Percentiles rank a stretch among this genome's conserved stretches.
phyloP scores from a whole-genome alignment of 73 alveolate genomes.

The Blepharisma japonicum region DNA sequence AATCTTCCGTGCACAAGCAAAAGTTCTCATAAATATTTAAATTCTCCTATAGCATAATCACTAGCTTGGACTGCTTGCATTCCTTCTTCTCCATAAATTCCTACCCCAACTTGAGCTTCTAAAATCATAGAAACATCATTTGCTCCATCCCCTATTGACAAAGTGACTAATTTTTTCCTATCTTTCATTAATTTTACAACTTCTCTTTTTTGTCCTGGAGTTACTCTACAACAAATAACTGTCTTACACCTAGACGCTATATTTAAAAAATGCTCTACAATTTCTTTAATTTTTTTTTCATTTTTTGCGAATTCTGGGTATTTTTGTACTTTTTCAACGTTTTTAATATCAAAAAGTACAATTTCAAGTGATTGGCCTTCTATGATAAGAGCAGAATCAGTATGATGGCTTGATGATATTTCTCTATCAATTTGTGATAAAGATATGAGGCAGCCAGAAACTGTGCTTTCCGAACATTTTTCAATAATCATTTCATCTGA shows the following conservation, averaged over 20 bases:
- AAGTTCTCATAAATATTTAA: conserved; percentile 63
- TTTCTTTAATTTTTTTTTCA: conserved; percentile 5
- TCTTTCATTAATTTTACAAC: conserved; percentile 86
- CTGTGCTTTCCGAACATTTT: neutral
- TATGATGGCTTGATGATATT: neutral
- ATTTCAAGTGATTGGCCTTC: conserved; percentile 20
- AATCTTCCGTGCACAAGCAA: conserved; percentile 78
- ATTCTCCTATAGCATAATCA: conserved; percentile 95
- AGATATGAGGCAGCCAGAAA: neutral
- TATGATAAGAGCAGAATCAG: conserved; percentile 22
- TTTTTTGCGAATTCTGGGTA: neutral
- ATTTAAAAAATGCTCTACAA: neutral
- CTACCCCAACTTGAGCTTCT: conserved; percentile 88
- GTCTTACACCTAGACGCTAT: conserved; percentile 49
- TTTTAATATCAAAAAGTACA: neutral
- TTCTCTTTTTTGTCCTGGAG: conserved; percentile 92
- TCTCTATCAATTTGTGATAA: neutral
- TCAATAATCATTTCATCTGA: conserved; percentile 17
- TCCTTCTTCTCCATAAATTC: conserved; percentile 97
- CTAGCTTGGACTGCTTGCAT: conserved; percentile 88
- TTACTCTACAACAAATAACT: conserved; percentile 84
- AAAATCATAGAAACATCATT: conserved; percentile 97
- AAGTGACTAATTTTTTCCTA: conserved; percentile 59
- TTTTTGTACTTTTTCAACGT: neutral
- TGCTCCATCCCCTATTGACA: conserved; percentile 99